Base-by-base conservation (phyloP, 805 yeast genomes). In the Kodamaea hsintzibuensis region DNA sequence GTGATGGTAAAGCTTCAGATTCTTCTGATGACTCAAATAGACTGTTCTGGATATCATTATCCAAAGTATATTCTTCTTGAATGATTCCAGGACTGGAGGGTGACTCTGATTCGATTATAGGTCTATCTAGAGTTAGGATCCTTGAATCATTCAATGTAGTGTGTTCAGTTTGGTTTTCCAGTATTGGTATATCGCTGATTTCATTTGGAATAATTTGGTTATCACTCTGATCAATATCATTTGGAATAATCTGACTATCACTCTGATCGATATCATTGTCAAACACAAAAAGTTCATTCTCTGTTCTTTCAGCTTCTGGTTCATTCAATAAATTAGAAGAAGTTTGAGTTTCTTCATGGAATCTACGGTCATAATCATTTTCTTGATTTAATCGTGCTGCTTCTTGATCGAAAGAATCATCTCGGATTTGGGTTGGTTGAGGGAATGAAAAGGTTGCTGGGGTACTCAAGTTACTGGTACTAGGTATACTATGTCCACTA, bases 51-150 rank as follows among this genome's bases (percentile, higher is more conserved):
- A 45, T 43, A 30, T 51, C 47, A 17, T 49, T 40, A 14, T 50
- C 55, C 4, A 57, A 25, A 8, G 60, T 57, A 42, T 55, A 57
- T 27, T 57, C 60, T 42, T 57, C 60, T 37, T 55, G 60, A 5
- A 57, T 57, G 3, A 57, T 53, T 16, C 50, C 52, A 38, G 49
- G 50, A n/a, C 42, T 50, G 14, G 25, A 16, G 7, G 44, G 44
- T 18, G 46, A 44, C 10, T 17, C 25, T 14, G 44, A 19, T 17
- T 16, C 22, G 3, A 2, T 30, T 30, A 30, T 10, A 30, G 13
- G 25, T 22, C 25, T 22, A 22, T 22, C 25, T 6, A 6, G 6
- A 22, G 3, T 9, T 12, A 30, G 8, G 35, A 12, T 30, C 10
- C 35, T 30, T 9, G 35, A 30, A 9, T 30, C 10, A 8, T 30